phyloP scores from a whole-genome alignment of 495 filamentous ascomycete species.

The Barbatosphaeria neglecta region DNA sequence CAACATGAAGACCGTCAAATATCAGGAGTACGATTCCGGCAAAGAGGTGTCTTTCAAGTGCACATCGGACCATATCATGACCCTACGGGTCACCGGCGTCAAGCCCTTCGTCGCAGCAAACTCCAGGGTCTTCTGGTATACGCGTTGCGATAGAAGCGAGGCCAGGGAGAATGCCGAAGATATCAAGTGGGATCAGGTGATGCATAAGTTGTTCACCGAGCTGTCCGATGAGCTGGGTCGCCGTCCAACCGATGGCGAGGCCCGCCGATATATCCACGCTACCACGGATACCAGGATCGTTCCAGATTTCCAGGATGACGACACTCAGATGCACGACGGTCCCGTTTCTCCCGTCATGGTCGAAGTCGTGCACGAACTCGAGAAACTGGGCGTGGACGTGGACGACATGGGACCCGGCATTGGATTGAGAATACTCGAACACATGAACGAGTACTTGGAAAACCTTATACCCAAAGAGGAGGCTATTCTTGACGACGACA shows the following conservation, averaged over 20 bases:
- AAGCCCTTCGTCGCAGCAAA: background rate
- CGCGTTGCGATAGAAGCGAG: background rate
- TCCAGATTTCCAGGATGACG: background rate
- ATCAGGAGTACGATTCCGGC: background rate
- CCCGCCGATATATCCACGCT: background rate
- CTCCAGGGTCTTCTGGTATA: background rate
- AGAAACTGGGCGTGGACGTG: background rate
- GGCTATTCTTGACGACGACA: background rate
- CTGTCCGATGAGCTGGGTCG: background rate
- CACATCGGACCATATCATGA: background rate
- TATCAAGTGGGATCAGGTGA: background rate
- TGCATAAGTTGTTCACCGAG: background rate
- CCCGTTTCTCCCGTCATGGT: background rate
- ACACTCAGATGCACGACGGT: background rate
- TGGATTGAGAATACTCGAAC: background rate
- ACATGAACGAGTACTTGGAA: too few relatives aligned
- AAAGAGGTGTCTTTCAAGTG: background rate
- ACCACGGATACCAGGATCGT: background rate
- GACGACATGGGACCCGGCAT: too few relatives aligned
- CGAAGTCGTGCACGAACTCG: background rate
- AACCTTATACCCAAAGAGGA: background rate
- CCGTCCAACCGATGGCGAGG: too few relatives aligned
- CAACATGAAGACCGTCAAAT: background rate
- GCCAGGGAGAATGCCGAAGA: background rate
- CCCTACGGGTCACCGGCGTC: background rate